Conservation (phyloP, 257 asterid species). For the Perilla frutescens region DNA sequence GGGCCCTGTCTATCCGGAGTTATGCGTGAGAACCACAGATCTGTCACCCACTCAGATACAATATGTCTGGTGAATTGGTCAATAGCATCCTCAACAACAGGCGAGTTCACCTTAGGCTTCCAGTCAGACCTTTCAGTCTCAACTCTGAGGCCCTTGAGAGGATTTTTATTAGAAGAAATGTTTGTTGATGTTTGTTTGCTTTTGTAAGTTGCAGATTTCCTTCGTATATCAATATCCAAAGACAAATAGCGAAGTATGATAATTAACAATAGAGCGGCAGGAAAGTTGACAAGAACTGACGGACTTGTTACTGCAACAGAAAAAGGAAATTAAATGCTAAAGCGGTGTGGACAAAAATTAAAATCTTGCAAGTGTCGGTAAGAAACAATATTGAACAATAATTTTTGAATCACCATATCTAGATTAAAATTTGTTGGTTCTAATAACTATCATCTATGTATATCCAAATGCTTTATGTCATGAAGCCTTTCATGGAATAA, state of each 20-base stretch:
- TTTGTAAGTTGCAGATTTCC: conserved; percentile 81
- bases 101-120: conserved; percentile 91
- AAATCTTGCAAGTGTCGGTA: conserved; percentile 1
- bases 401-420: conserved; percentile 15
- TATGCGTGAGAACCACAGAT: conserved; percentile 92
- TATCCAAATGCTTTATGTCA: conserved; percentile 14
- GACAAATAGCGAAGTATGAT: conserved; percentile 75
- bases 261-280: conserved; percentile 76
- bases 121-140: conserved; percentile 65
- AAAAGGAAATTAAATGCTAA: conserved; percentile 22
- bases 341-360: conserved; percentile 11
- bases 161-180: conserved; percentile 45
- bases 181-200: conserved; percentile 56
- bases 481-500: not conserved
- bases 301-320: conserved; percentile 80
- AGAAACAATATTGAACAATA: not conserved
- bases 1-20: conserved; percentile 93
- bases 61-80: conserved; percentile 84
- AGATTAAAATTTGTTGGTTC: conserved; percentile 20
- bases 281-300: conserved; percentile 88
- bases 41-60: conserved; percentile 97
- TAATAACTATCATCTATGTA: conserved; percentile 9
- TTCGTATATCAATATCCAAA: conserved; percentile 80
- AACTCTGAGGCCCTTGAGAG: conserved; percentile 46
- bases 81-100: conserved; percentile 89